Percentiles rank a stretch among this genome's conserved stretches.
These are phyloP conservation scores for Proliferodiscus dingleyae DNA, from an alignment of 2,329 filamentous ascomycete species.

Conservation along the genomic window DNA sequence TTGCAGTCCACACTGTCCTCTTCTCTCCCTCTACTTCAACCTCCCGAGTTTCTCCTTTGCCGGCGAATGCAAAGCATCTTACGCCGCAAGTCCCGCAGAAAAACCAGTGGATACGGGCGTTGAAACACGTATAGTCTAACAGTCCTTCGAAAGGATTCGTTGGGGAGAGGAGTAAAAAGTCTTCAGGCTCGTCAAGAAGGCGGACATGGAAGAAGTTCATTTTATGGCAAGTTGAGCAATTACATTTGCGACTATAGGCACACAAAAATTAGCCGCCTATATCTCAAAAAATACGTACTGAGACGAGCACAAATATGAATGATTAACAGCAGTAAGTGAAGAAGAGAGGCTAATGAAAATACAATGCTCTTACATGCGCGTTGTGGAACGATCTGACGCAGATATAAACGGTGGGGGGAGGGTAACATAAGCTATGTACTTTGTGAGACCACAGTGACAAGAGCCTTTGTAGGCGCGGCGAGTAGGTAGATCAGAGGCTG, in stretches of 20 bases:
- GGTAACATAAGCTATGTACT: slow-evolving; percentile 40
- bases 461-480: slow-evolving; percentile 10
- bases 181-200: slow-evolving; percentile 32
- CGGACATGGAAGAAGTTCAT: slow-evolving; percentile 43
- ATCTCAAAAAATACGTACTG: no score
- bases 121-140: slow-evolving; percentile 37
- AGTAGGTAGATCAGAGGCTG: slow-evolving; percentile 2
- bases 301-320: slow-evolving; percentile 24
- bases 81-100: slow-evolving; percentile 45
- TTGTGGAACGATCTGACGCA: slow-evolving; percentile 21
- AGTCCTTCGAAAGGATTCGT: slow-evolving; percentile 34
- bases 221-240: slow-evolving; percentile 47
- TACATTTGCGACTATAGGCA: slow-evolving; percentile 37
- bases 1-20: slow-evolving; percentile 29
- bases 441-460: slow-evolving; percentile 24
- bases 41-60: slow-evolving; percentile 29
- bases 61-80: slow-evolving; percentile 38
- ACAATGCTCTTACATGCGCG: slow-evolving; percentile 2
- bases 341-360: not conserved
- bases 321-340: slow-evolving; percentile 26
- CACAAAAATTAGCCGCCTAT: no score
- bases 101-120: slow-evolving; percentile 35
- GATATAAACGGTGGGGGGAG: slow-evolving; percentile 33
- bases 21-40: slow-evolving; percentile 14
- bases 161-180: slow-evolving; percentile 44